phyloP scores from a whole-genome alignment of 2,329 filamentous ascomycete genomes.

The Pestalotiopsis sp. region DNA sequence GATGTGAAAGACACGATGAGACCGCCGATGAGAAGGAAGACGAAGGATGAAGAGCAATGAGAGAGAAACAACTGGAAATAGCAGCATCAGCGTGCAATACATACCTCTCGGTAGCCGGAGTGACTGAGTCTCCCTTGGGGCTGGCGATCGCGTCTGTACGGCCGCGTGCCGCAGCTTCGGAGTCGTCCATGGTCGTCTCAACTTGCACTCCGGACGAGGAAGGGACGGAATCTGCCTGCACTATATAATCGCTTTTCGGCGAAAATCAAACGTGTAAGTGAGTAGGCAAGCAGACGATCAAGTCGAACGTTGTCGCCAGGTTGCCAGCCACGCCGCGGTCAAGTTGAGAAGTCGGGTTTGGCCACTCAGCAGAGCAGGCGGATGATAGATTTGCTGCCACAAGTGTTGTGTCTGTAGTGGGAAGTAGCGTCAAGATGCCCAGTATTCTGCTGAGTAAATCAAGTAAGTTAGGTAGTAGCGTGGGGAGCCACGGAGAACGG shows the following conservation, averaged over 20 bases:
- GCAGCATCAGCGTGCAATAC: neutral
- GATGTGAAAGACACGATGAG: neutral
- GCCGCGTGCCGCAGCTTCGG: neutral
- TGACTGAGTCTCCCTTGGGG: neutral
- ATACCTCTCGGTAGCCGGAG: constrained; percentile 11
- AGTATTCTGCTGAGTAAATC: neutral
- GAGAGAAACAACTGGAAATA: neutral
- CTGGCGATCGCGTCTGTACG: neutral
- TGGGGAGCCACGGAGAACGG: neutral
- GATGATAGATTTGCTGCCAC: too few species aligned
- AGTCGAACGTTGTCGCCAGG: too few species aligned
- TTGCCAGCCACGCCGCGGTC: too few species aligned
- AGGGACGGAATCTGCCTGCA: too few species aligned
- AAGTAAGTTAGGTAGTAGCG: neutral
- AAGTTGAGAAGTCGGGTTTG: too few species aligned
- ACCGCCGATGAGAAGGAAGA: neutral
- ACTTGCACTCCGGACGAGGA: neutral
- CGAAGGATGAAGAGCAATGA: neutral
- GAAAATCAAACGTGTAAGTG: too few species aligned
- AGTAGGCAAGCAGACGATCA: too few species aligned
- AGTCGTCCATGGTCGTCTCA: neutral
- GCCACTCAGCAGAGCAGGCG: too few species aligned
- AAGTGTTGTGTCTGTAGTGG: too few species aligned
- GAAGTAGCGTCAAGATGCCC: neutral
- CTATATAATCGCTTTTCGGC: too few species aligned